Percentiles rank a stretch among this genome's conserved stretches.
phyloP scores from a whole-genome alignment of 306 rosid genomes.

The Macrotyloma uniflorum region DNA sequence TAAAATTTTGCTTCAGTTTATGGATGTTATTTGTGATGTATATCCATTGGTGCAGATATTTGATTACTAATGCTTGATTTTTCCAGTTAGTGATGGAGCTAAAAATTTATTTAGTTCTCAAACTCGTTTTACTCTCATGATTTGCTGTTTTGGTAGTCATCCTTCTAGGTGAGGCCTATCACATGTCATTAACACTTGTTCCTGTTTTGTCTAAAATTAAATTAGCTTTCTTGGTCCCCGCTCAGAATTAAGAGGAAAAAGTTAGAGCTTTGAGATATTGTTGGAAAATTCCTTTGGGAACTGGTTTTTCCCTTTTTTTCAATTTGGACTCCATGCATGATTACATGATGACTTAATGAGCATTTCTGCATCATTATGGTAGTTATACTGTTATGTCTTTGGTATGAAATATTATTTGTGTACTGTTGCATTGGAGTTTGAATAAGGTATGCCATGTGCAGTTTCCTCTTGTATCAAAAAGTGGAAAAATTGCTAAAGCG shows the following conservation, averaged over 20 bases:
- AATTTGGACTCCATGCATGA: background rate
- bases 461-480: slow-evolving; percentile 91
- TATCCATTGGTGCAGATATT: background rate
- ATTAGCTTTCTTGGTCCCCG: background rate
- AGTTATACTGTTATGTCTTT: slow-evolving; percentile 27
- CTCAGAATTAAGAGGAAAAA: background rate
- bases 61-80: background rate
- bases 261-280: background rate
- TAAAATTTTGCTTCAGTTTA: too few relatives aligned
- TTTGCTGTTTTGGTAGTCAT: slow-evolving; percentile 10
- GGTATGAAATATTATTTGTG: slow-evolving; percentile 29
- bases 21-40: background rate
- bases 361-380: background rate
- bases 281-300: background rate
- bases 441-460: slow-evolving; percentile 54
- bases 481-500: slow-evolving; percentile 68
- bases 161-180: background rate
- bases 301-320: background rate
- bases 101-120: slow-evolving; percentile 8
- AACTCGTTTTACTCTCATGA: background rate
- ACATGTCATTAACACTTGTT: background rate
- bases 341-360: background rate
- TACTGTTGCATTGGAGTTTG: slow-evolving; percentile 34
- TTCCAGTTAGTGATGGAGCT: background rate
- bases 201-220: background rate